These are phyloP conservation scores for Phialophora chinensis DNA, from an alignment of 2,329 filamentous ascomycete genomes.

Conservation along the genomic window DNA sequence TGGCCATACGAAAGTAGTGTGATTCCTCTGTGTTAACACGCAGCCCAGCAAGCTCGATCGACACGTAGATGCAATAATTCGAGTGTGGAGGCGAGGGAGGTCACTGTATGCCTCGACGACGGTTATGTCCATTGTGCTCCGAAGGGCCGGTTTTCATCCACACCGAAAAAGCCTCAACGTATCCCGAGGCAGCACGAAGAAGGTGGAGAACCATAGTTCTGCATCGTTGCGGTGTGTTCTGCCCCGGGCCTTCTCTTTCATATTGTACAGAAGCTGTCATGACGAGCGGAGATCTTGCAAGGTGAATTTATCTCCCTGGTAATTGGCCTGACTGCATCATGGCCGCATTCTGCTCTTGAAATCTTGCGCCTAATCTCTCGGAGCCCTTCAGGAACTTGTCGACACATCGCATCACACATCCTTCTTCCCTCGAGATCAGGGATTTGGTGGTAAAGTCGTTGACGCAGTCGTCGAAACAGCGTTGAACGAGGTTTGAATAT, in stretches of 20 bases:
- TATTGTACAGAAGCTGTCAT: slow-evolving; percentile 15
- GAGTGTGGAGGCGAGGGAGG: neutral
- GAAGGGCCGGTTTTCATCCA: neutral
- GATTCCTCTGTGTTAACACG: neutral
- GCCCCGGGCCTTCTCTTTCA: neutral
- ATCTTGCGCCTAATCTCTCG: slow-evolving; percentile 87
- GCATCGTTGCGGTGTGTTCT: neutral
- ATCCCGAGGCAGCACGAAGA: neutral
- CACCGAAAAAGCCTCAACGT: neutral
- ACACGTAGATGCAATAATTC: neutral
- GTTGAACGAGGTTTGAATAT: slow-evolving; percentile 65
- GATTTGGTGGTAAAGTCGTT: slow-evolving; percentile 99
- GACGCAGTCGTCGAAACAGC: slow-evolving; percentile 95
- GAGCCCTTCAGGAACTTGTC: slow-evolving; percentile 94
- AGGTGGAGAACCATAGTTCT: neutral
- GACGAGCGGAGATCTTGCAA: neutral
- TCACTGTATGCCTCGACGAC: neutral
- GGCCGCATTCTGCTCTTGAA: slow-evolving; percentile 74
- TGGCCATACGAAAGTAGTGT: neutral
- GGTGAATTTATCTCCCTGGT: slow-evolving; percentile 49
- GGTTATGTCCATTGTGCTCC: neutral
- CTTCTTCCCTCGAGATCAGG: slow-evolving; percentile 82
- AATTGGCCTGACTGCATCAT: slow-evolving; percentile 67
- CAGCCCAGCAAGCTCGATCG: neutral
- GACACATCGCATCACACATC: slow-evolving; percentile 92